Evolutionary conservation across 176 grass and related monocot genomes (phyloP), one percentile per base, ranked within the genome.

Genomic region (Alloteropsis semialata): DNA sequence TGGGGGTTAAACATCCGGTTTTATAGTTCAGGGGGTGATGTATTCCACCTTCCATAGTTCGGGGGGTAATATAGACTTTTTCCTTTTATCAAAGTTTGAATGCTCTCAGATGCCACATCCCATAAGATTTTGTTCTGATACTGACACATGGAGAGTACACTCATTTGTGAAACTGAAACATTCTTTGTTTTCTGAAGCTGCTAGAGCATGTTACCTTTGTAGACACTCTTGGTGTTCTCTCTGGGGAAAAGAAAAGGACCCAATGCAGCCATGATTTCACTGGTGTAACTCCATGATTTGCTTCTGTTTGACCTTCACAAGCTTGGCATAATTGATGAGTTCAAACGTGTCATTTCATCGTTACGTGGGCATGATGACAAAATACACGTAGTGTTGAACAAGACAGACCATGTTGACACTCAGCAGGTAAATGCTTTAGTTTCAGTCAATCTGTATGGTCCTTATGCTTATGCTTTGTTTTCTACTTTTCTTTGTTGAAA

Each of bases 51-150:
- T n/a, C n/a, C n/a, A n/a, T n/a, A n/a, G n/a, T n/a, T n/a, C n/a
- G n/a, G n/a, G n/a, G n/a, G n/a, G n/a, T n/a, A n/a, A n/a, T n/a
- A n/a, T n/a, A n/a, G n/a, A n/a, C n/a, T n/a, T n/a, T n/a, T n/a
- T n/a, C n/a, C n/a, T 33, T 74, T 39, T 43, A 1, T 97, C 94
- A 4, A 97, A 97, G 70, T 97, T 92, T 44, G 89, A 97, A 60
- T 97, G 94, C 82, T 97, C 91, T 75, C 94, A 97, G 86, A 97
- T 94, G 94, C 94, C 85, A 60, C 91, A 97, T 78, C 75, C 82
- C 18, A 91, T 97, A 97, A 90, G 71, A 19, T 84, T 70, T 24
- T 51, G n/a, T 69, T 60, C 0, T 62, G 61, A 10, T 27, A 13
- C 46, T 57, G 8, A 21, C 32, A 67, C 62, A 69, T 50, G 28